phyloP scores from a whole-genome alignment of 116 monocot species.

The Dioscorea cayenensis region DNA sequence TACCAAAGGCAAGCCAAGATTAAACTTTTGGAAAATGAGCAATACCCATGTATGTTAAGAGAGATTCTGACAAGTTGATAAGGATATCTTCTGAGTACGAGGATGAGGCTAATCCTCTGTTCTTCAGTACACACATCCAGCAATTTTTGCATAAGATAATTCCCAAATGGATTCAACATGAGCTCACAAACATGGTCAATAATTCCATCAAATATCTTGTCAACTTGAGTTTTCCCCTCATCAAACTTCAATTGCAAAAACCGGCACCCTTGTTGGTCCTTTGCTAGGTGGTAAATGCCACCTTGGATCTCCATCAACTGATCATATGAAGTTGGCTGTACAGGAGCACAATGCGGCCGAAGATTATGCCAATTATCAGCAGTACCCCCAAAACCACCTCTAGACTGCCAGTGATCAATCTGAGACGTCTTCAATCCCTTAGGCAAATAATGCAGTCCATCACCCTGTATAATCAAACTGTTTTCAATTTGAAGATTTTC shows the following conservation, averaged over 20 bases:
- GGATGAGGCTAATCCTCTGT: constrained; percentile 32
- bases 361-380: neutral
- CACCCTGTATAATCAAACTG: constrained; percentile 10
- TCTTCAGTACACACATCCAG: constrained; percentile 34
- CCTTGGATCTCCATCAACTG: constrained; percentile 19
- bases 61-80: constrained; percentile 35
- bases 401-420: neutral
- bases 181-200: constrained; percentile 35
- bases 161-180: constrained; percentile 36
- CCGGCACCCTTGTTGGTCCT: constrained; percentile 33
- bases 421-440: neutral
- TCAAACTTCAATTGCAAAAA: constrained; percentile 33
- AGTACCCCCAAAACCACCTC: neutral
- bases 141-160: constrained; percentile 52
- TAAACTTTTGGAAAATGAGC: neutral
- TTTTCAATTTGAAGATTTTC: neutral
- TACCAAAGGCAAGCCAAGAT: neutral
- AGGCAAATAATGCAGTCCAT: constrained; percentile 2
- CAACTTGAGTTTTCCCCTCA: constrained; percentile 22
- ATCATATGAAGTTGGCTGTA: constrained; percentile 14
- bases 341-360: neutral
- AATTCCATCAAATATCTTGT: constrained; percentile 31
- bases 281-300: constrained; percentile 27
- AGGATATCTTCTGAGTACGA: constrained; percentile 28
- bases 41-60: constrained; percentile 52